Evolutionary conservation across 164 flowering plant species (phyloP).

Genomic region (Akebia trifoliata): DNA sequence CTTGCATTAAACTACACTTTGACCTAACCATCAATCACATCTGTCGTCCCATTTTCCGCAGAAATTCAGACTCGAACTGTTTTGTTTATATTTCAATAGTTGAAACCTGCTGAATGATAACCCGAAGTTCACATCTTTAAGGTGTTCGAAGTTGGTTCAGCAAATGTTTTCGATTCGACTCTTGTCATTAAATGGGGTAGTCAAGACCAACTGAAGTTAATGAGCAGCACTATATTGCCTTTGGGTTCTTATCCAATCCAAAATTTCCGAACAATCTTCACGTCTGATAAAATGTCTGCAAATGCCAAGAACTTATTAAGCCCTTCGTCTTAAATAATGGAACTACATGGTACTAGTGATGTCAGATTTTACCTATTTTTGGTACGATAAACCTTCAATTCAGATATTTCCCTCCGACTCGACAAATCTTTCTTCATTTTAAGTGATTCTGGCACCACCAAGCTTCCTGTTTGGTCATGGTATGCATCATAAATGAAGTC

Average conservation of each 20-base stretch:
- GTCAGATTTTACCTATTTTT: conserved; percentile 52
- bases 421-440: conserved; percentile 49
- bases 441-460: conserved; percentile 60
- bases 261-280: conserved; percentile 55
- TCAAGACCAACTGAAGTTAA: conserved; percentile 4
- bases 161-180: neutral
- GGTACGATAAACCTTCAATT: conserved; percentile 59
- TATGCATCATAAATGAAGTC: conserved; percentile 64
- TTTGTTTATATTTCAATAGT: no score
- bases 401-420: conserved; percentile 30
- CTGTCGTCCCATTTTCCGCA: no score
- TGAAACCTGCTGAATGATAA: no score
- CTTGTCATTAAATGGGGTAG: neutral
- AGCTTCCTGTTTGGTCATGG: conserved; percentile 36
- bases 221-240: conserved; percentile 11
- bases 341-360: neutral
- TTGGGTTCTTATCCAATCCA: conserved; percentile 71
- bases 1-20: no score
- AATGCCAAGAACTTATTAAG: conserved; percentile 10
- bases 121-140: neutral
- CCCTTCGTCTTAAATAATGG: no score
- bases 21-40: no score
- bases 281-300: conserved; percentile 56
- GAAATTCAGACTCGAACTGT: no score
- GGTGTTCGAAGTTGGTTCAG: neutral